Conservation (phyloP, 2,329 filamentous ascomycete species). For the Colletotrichum sp. region DNA sequence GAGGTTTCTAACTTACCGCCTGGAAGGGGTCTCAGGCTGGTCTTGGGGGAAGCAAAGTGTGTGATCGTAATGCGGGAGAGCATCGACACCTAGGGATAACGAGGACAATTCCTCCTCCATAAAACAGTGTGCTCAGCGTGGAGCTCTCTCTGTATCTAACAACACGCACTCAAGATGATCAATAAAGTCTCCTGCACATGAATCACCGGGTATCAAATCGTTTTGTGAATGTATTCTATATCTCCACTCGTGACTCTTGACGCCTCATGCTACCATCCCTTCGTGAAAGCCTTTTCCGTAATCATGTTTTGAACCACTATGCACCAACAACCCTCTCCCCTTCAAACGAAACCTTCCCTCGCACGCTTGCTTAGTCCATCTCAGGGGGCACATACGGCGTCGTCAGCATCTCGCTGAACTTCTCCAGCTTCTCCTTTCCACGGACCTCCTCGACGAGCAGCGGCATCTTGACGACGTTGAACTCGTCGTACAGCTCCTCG, state of each 20-base stretch:
- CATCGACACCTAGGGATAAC: neutral
- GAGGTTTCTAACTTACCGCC: neutral
- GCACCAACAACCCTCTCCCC: neutral
- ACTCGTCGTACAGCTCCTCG: slow-evolving; percentile 97
- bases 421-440: slow-evolving; percentile 92
- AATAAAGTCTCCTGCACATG: slow-evolving; percentile 13
- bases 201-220: slow-evolving; percentile 20
- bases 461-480: slow-evolving; percentile 99
- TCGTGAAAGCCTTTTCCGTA: slow-evolving; percentile 5
- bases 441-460: slow-evolving; percentile 93
- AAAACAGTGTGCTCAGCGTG: neutral
- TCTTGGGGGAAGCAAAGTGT: neutral
- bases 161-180: slow-evolving; percentile 1
- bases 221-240: slow-evolving; percentile 21
- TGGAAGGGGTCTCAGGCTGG: neutral
- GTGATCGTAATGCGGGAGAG: neutral
- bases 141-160: neutral
- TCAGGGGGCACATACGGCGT: slow-evolving; percentile 74
- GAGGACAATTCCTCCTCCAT: neutral
- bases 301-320: neutral
- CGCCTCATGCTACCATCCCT: slow-evolving; percentile 10
- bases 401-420: slow-evolving; percentile 85
- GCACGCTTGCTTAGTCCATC: slow-evolving; percentile 14
- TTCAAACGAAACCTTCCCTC: neutral
- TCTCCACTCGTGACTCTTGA: slow-evolving; percentile 8